These are phyloP conservation scores for Podospora tetraspora DNA, from an alignment of 495 filamentous ascomycete species.

Conservation along the genomic window DNA sequence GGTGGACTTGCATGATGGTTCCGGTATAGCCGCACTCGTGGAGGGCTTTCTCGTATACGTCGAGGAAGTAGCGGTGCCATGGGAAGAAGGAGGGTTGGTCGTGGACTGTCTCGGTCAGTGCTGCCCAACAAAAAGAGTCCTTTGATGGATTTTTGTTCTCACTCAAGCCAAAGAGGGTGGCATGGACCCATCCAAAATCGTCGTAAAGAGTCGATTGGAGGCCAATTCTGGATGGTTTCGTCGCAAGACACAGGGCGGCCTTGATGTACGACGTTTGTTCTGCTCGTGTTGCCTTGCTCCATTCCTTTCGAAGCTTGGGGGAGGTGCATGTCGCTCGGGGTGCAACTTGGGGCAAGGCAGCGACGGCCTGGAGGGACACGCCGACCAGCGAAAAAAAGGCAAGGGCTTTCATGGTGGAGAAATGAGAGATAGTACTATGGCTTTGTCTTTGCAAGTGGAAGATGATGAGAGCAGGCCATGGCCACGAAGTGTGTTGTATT, in stretches of 20 bases:
- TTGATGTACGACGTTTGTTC: constrained; percentile 1
- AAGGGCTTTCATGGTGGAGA: not conserved
- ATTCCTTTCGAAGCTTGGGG: constrained; percentile 3
- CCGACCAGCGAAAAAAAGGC: not conserved
- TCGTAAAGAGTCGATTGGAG: not conserved
- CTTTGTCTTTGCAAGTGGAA: not conserved
- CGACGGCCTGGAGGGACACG: not conserved
- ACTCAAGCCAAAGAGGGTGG: not conserved
- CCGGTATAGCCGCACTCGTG: constrained; percentile 2
- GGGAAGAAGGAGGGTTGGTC: not conserved
- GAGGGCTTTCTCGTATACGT: constrained; percentile 1
- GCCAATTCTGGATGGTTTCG: not conserved
- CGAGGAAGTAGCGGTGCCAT: constrained; percentile 7
- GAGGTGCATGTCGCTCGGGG: not conserved
- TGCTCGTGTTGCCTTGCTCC: not conserved
- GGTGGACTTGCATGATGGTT: not conserved
- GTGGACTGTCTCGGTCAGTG: not conserved
- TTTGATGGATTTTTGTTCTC: not conserved
- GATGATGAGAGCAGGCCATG: not conserved
- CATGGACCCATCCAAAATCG: constrained; percentile 5
- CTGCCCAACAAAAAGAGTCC: not conserved
- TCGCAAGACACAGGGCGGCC: not conserved
- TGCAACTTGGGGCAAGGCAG: not conserved
- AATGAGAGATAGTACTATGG: too few relatives aligned
- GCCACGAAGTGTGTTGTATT: not conserved